Evolutionary conservation across 2,329 filamentous ascomycete species (phyloP).

Genomic region (Keithomyces neogunnii): DNA sequence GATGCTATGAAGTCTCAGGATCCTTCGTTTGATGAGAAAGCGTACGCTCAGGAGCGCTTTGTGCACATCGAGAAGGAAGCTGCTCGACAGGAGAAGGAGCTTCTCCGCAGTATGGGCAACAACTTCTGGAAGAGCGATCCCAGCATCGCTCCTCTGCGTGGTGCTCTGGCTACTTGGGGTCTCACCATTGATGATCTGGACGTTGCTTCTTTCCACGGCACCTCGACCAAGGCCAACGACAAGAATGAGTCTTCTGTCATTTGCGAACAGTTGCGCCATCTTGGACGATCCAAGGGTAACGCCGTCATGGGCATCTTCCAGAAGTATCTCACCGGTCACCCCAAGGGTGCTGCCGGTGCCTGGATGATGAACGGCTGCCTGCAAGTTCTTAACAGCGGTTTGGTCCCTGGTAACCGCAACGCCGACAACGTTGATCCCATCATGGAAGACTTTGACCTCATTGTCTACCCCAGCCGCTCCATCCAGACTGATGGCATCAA

Average conservation of each 20-base stretch:
- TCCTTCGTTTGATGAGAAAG: slow-evolving; percentile 66
- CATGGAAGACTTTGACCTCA: slow-evolving; percentile 97
- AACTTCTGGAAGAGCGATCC: slow-evolving; percentile 98
- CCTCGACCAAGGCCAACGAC: slow-evolving; percentile 96
- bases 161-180: slow-evolving; percentile 94
- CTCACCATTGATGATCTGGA: slow-evolving; percentile 92
- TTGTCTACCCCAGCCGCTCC: slow-evolving; percentile 89
- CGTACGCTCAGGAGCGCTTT: slow-evolving; percentile 79
- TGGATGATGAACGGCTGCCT: slow-evolving; percentile 99
- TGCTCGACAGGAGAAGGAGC: slow-evolving; percentile 83
- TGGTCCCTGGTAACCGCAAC: slow-evolving; percentile 95
- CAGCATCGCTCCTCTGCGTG: slow-evolving; percentile 88
- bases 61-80: slow-evolving; percentile 81
- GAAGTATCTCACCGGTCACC: slow-evolving; percentile 97
- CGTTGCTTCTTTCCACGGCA: slow-evolving; percentile 97
- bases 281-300: slow-evolving; percentile 94
- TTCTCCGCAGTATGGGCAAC: slow-evolving; percentile 87
- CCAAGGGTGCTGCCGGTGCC: slow-evolving; percentile 96
- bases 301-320: slow-evolving; percentile 96
- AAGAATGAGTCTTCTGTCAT: slow-evolving; percentile 99
- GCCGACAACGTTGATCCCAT: slow-evolving; percentile 94
- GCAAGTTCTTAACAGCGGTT: slow-evolving; percentile 86
- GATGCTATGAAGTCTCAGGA: slow-evolving; percentile 80
- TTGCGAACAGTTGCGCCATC: slow-evolving; percentile 89
- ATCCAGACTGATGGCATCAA: slow-evolving; percentile 98